phyloP scores from a whole-genome alignment of 225 moss, liverwort and hornwort species.

The Antitrichia curtipendula region DNA sequence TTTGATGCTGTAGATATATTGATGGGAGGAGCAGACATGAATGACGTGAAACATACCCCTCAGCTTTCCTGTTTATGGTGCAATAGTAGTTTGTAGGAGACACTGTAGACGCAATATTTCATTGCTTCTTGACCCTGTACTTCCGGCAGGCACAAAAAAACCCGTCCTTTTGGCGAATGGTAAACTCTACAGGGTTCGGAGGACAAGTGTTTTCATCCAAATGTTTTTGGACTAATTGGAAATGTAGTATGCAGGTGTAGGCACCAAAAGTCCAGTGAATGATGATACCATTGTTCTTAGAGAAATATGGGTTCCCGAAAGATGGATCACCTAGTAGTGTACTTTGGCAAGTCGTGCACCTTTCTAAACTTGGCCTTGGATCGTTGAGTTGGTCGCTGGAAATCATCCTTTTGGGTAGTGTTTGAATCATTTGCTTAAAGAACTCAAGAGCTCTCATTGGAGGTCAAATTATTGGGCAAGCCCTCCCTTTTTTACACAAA shows the following conservation, averaged over 20 bases:
- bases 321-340: background rate
- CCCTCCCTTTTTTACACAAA: too few species aligned
- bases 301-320: too few species aligned
- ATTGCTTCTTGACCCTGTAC: background rate
- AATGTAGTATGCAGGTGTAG: background rate
- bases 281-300: background rate
- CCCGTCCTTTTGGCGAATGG: background rate
- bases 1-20: background rate
- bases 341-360: background rate
- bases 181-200: background rate
- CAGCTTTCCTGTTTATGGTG: background rate
- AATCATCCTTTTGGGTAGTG: too few species aligned
- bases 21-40: background rate
- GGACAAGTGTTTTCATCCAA: background rate
- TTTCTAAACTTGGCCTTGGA: background rate
- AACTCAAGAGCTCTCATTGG: background rate
- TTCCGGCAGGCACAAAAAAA: background rate
- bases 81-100: background rate
- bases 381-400: fast-evolving
- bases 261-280: background rate
- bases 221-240: background rate
- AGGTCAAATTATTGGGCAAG: background rate
- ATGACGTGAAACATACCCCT: background rate
- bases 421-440: background rate
- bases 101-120: background rate